phyloP scores from a whole-genome alignment of 2,329 filamentous ascomycete species.

The Aspergillus awamori region DNA sequence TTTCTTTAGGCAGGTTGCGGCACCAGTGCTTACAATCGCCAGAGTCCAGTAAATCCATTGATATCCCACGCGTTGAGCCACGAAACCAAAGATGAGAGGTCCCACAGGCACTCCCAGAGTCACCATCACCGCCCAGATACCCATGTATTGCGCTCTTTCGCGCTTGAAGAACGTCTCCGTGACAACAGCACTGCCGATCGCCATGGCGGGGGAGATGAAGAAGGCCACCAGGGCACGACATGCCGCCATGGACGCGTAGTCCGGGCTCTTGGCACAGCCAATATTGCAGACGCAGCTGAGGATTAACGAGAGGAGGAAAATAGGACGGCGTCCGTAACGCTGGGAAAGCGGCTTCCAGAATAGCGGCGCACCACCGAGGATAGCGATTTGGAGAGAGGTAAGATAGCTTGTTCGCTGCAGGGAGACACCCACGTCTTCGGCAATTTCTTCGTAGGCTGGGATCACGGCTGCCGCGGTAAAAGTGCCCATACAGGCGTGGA shows the following conservation, averaged over 20 bases:
- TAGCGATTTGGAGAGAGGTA: constrained; percentile 56
- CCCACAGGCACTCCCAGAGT: constrained; percentile 50
- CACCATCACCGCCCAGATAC: constrained; percentile 57
- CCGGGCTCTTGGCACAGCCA: constrained; percentile 53
- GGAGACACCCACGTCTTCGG: constrained; percentile 52
- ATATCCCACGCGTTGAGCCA: constrained; percentile 55
- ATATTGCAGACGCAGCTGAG: constrained; percentile 54
- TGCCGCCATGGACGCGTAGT: constrained; percentile 53
- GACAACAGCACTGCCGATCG: constrained; percentile 58
- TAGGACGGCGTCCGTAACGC: constrained; percentile 56
- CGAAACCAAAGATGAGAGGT: constrained; percentile 40
- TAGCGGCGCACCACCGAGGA: constrained; percentile 56
- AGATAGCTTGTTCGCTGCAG: constrained; percentile 57
- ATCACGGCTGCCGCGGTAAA: constrained; percentile 59
- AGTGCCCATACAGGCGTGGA: constrained; percentile 59
- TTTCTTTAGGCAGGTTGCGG: too few species aligned
- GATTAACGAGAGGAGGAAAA: constrained; percentile 56
- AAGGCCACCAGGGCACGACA: constrained; percentile 56
- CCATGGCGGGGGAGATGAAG: constrained; percentile 56
- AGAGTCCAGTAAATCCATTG: constrained; percentile 62
- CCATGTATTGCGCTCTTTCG: constrained; percentile 56
- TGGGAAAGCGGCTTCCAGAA: constrained; percentile 59
- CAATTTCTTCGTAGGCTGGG: constrained; percentile 54
- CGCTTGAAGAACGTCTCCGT: constrained; percentile 59
- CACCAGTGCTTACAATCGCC: constrained; percentile 49